These are phyloP conservation scores for Fusarium concolor DNA, from an alignment of 2,329 filamentous ascomycete genomes.

Conservation along the genomic window DNA sequence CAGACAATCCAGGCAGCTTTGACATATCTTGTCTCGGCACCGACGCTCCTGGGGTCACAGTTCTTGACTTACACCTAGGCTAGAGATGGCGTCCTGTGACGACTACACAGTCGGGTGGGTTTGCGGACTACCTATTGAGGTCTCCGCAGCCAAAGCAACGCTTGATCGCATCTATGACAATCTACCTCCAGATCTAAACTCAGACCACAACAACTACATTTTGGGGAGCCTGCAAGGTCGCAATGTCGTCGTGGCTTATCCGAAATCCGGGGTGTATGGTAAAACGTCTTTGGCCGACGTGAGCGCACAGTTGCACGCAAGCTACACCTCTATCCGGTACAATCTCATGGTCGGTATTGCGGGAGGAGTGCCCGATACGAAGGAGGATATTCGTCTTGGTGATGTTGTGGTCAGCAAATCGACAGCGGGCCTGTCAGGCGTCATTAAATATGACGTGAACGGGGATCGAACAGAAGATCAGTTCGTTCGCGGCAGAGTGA, in stretches of 20 bases:
- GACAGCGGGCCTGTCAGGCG: neutral
- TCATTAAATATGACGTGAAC: neutral
- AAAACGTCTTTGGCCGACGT: neutral
- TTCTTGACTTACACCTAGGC: neutral
- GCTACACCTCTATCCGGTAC: neutral
- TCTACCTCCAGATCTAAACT: neutral
- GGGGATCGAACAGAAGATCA: neutral
- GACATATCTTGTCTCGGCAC: too few relatives aligned
- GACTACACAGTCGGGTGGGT: neutral
- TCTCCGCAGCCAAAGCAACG: neutral
- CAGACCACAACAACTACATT: neutral
- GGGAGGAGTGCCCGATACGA: neutral
- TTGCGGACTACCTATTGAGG: neutral
- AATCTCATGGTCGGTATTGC: neutral
- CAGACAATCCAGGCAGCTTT: neutral
- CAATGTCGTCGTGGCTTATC: neutral
- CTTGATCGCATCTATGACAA: neutral
- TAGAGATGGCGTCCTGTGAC: neutral
- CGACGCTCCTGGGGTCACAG: neutral
- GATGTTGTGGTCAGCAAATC: constrained; percentile 2
- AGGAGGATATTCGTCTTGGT: neutral
- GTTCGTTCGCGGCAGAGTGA: neutral
- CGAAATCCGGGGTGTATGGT: neutral
- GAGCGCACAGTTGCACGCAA: neutral
- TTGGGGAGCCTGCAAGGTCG: neutral